phyloP scores from a whole-genome alignment of 768 basidiomycete genomes.

The Gautieria morchelliformis region DNA sequence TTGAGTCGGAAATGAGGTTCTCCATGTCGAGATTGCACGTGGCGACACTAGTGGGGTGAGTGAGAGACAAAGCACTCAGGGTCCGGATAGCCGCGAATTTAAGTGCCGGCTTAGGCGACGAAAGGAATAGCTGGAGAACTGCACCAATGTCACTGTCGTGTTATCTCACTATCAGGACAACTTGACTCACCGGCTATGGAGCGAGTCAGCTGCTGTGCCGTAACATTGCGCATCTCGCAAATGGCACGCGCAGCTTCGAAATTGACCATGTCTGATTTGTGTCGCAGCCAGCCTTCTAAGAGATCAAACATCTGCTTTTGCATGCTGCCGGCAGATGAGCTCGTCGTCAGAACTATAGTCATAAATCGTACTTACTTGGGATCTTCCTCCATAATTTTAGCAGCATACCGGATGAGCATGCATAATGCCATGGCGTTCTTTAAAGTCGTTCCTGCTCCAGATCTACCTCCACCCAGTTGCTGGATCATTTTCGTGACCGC shows the following conservation, averaged over 20 bases:
- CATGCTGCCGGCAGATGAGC: conserved; percentile 38
- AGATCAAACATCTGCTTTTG: conserved; percentile 91
- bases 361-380: conserved; percentile 63
- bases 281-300: conserved; percentile 88
- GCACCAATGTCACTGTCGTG: neutral
- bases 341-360: neutral
- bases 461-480: conserved; percentile 84
- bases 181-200: conserved; percentile 71
- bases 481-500: conserved; percentile 99
- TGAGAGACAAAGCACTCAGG: conserved; percentile 78
- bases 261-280: conserved; percentile 99
- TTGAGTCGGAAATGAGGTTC: conserved; percentile 89
- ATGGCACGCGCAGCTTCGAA: conserved; percentile 96
- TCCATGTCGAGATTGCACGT: conserved; percentile 95
- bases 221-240: conserved; percentile 88
- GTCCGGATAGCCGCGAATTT: conserved; percentile 98
- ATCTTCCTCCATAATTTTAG: conserved; percentile 99
- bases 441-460: conserved; percentile 71
- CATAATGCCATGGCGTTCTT: conserved; percentile 97
- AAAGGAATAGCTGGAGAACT: conserved; percentile 94
- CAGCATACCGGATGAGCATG: conserved; percentile 96
- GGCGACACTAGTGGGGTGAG: conserved; percentile 79
- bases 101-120: conserved; percentile 87
- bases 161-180: neutral
- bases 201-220: conserved; percentile 67